Evolutionary conservation across 1,139 yeast genomes (phyloP), one percentile per base, ranked within the genome.

Genomic region (Yamadazyma siamensis): DNA sequence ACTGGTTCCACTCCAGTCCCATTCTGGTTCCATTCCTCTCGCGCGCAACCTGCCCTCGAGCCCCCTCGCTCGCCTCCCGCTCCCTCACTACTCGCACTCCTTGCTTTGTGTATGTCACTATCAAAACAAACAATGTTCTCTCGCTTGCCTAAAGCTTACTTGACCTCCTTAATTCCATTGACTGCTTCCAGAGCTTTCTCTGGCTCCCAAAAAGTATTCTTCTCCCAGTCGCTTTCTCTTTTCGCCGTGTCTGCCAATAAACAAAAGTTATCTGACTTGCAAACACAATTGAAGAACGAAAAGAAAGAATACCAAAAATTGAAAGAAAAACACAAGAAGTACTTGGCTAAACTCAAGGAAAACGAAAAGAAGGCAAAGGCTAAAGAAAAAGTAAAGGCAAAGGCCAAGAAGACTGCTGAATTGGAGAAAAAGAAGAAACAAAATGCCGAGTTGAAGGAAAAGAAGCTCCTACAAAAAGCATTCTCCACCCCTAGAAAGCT

Each of bases 401-500:
- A 41, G 27, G 43, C 32, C 11, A 38, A 40, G 33, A 36, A 41
- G 33, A 24, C 32, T 15, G 30, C 30, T 13, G 23, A 17, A 10
- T 39, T 40, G 26, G 43, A 32, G 6, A 40, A 39, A 24, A 41
- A 39, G 13, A 48, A 48, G 30, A 47, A 47, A 27, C 46, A 47
- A 27, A 18, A 18, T 10, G 7, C 20, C 20, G n/a, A n/a, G n/a
- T n/a, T n/a, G n/a, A n/a, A n/a, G n/a, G n/a, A n/a, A n/a, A n/a
- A n/a, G n/a, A 49, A 49, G 25, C 33, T 47, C 23, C 34, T 50
- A 20, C 36, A 35, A 8, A 45, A 54, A 26, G 67, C 67, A 13
- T 45, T 54, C 33, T 56, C 55, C 38, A 49, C 54, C 10, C 49
- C 38, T 43, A 49, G 59, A 31, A 50, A 40, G 30, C 34, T 61